Evolutionary conservation across 768 basidiomycete genomes (phyloP).

Genomic region (Tulasnella sp.): DNA sequence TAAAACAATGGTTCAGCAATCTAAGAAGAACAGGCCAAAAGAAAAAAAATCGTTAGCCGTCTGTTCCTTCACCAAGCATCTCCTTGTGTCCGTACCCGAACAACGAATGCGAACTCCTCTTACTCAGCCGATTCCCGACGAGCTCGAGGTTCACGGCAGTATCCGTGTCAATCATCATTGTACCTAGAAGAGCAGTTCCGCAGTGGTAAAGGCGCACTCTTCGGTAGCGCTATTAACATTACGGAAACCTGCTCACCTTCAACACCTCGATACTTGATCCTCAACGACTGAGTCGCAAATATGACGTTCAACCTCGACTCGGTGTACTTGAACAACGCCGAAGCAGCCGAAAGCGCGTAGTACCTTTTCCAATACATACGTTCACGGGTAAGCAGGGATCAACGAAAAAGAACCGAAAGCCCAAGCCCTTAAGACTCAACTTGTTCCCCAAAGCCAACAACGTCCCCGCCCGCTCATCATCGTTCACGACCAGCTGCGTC

Average conservation of each 20-base stretch:
- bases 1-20: conserved; percentile 70
- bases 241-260: no score
- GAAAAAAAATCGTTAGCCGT: not conserved
- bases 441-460: conserved; percentile 74
- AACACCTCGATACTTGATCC: conserved; percentile 66
- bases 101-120: conserved; percentile 64
- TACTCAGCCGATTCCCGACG: conserved; percentile 61
- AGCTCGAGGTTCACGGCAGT: conserved; percentile 85
- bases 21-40: conserved; percentile 33
- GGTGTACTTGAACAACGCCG: conserved; percentile 80
- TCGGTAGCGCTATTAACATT: no score
- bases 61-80: not conserved
- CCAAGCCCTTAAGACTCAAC: conserved; percentile 29
- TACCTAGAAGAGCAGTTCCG: conserved; percentile 41
- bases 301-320: conserved; percentile 61
- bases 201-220: no score
- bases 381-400: not conserved
- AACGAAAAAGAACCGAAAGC: not conserved
- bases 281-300: conserved; percentile 61
- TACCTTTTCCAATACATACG: conserved; percentile 48
- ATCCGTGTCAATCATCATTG: conserved; percentile 90
- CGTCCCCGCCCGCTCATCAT: conserved; percentile 73
- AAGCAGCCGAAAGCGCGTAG: conserved; percentile 77
- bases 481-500: conserved; percentile 66
- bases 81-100: conserved; percentile 50